phyloP scores from a whole-genome alignment of 768 basidiomycete species.

The Boletus rex-veris region DNA sequence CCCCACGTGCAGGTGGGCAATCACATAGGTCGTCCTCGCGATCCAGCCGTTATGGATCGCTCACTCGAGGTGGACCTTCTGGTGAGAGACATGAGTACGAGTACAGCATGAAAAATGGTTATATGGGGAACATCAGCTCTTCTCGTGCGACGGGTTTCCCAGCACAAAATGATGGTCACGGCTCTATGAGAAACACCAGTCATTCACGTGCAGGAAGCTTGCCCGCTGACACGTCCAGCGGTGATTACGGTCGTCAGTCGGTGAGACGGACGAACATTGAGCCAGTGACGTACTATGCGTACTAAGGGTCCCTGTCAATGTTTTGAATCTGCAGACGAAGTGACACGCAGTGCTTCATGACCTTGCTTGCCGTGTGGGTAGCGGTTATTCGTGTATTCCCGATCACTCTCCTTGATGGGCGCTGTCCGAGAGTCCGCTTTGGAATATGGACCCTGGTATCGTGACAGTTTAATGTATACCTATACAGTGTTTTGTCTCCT shows the following conservation, averaged over 20 bases:
- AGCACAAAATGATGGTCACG: not conserved
- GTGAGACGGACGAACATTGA: not conserved
- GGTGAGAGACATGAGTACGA: not conserved
- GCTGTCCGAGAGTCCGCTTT: too few relatives aligned
- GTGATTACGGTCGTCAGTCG: not conserved
- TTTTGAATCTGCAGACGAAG: too few relatives aligned
- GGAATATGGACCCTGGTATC: too few relatives aligned
- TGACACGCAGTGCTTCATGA: too few relatives aligned
- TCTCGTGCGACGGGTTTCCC: slow-evolving; percentile 5
- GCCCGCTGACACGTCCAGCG: not conserved
- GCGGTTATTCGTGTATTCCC: too few relatives aligned
- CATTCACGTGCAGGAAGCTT: not conserved
- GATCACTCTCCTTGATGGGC: too few relatives aligned
- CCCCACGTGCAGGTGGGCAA: not conserved
- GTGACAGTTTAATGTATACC: too few relatives aligned
- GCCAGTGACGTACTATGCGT: not conserved
- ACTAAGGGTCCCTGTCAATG: not conserved
- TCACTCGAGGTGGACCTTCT: not conserved
- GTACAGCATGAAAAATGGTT: not conserved
- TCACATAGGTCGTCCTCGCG: not conserved
- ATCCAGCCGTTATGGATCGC: not conserved
- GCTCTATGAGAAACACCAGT: not conserved
- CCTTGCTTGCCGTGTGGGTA: too few relatives aligned
- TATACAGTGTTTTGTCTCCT: too few relatives aligned
- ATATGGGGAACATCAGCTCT: not conserved